Conservation (phyloP, 228 moss, liverwort and hornwort genomes). For the Sphagnum magellanicum region DNA sequence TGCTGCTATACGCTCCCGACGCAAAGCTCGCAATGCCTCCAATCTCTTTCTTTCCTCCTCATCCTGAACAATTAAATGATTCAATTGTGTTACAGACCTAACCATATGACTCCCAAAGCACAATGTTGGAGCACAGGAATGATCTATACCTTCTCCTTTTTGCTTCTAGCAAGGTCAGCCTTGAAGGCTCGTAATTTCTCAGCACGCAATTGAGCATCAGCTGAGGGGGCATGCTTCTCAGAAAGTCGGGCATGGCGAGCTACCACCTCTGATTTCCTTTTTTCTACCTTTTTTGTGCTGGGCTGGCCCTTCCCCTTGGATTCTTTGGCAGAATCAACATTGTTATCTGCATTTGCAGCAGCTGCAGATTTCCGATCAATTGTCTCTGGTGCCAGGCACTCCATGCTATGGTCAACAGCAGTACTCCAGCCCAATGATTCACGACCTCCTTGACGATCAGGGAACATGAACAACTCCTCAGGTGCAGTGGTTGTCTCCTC, state of each 20-base stretch:
- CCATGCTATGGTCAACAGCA: constrained; percentile 34
- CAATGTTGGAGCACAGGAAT: neutral
- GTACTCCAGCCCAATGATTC: constrained; percentile 61
- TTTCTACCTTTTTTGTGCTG: constrained; percentile 51
- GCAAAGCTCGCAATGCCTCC: constrained; percentile 42
- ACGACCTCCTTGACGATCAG: constrained; percentile 48
- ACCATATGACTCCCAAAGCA: neutral
- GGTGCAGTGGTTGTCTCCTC: constrained; percentile 2
- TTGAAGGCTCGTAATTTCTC: constrained; percentile 57
- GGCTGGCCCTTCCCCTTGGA: constrained; percentile 45
- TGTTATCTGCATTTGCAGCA: constrained; percentile 16
- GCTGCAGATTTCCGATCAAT: constrained; percentile 35
- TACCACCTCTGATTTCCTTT: constrained; percentile 57
- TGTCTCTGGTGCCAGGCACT: constrained; percentile 26
- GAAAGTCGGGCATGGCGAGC: constrained; percentile 25
- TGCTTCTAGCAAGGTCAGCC: constrained; percentile 49
- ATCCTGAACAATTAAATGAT: constrained; percentile 17
- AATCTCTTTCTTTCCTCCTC: constrained; percentile 61
- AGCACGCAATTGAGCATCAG: constrained; percentile 56
- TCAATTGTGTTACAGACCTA: neutral
- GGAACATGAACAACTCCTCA: constrained; percentile 48
- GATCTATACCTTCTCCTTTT: constrained; percentile 49
- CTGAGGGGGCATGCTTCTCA: constrained; percentile 39
- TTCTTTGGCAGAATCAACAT: constrained; percentile 35
- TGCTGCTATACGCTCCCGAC: constrained; percentile 58